Evolutionary conservation across 345 rosid species (phyloP), one percentile per base, ranked within the genome.

Genomic region (Citrus unshiu): DNA sequence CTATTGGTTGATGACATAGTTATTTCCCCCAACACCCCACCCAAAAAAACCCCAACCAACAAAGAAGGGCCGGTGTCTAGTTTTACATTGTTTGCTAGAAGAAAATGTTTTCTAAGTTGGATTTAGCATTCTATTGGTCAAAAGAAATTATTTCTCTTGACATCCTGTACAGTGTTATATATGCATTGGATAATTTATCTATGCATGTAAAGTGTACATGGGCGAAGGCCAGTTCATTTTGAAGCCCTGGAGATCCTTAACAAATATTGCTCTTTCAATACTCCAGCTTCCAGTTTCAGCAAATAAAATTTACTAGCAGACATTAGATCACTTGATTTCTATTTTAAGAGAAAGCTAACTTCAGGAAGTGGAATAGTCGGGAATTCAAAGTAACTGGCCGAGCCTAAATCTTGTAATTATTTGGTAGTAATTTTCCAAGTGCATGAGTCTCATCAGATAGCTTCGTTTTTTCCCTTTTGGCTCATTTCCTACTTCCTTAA

Each of bases 401-500:
- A 9, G 0, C 9, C n/a, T 32, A 35, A 4, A 32, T 27, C n/a
- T 51, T 56, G 46, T 32, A 24, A 21, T 6, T 68, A 39, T 68
- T n/a, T 59, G 24, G 9, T 40, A 18, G 62, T 61, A 25, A 74
- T 7, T 62, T 27, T 74, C 7, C 49, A 32, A 39, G 21, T 9
- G 62, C 57, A 49, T 40, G 30, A 39, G 51, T 71, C 68, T 70
- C 27, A 54, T 70, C 18, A 56, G 49, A 69, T 66, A 56, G 40
- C 24, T 25, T 12, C 77, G 3, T 75, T 63, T 43, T 69, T 43
- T 69, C 68, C 35, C 21, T 70, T 49, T 58, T 61, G 56, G 29
- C 32, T 34, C 80, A 72, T 66, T 74, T 73, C 64, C 57, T 58
- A 30, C 8, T 25, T 72, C 70, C 25, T 81, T 25, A 39, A 66